These are phyloP conservation scores for Trametes cubensis DNA, from an alignment of 768 basidiomycete genomes.

Conservation along the genomic window DNA sequence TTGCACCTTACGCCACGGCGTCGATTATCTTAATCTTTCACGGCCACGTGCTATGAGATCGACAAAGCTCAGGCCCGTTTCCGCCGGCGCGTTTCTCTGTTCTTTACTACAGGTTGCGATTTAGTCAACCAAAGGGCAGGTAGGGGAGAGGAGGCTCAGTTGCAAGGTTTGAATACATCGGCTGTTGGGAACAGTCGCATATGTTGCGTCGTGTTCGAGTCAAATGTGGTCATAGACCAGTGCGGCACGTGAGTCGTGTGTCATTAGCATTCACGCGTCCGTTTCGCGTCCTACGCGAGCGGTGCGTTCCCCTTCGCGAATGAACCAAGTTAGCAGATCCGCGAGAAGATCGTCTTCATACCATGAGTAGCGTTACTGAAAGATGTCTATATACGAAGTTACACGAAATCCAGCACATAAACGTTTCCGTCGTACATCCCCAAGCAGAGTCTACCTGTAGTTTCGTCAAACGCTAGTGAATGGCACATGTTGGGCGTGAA, in stretches of 20 bases:
- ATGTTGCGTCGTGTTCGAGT: slow-evolving; percentile 16
- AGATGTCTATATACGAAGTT: not conserved
- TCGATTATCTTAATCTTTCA: slow-evolving; percentile 31
- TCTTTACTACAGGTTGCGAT: not conserved
- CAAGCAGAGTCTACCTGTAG: slow-evolving; percentile 52
- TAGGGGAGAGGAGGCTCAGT: no score
- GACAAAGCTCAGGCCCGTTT: slow-evolving; percentile 12
- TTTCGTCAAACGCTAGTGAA: slow-evolving; percentile 58
- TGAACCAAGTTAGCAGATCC: not conserved
- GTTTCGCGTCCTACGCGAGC: not conserved
- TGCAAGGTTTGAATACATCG: not conserved
- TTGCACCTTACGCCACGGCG: slow-evolving; percentile 15
- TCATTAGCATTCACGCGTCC: slow-evolving; percentile 8
- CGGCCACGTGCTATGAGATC: slow-evolving; percentile 26
- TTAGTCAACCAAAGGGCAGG: no score
- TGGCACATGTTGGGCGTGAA: slow-evolving; percentile 50
- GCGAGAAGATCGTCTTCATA: not conserved
- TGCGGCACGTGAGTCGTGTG: slow-evolving; percentile 21
- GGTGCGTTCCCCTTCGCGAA: not conserved
- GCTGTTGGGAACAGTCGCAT: not conserved
- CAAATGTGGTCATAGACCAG: slow-evolving; percentile 12
- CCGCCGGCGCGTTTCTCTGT: no score
- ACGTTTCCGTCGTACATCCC: slow-evolving; percentile 56
- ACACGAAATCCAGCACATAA: slow-evolving; percentile 46
- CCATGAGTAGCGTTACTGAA: not conserved